phyloP scores from a whole-genome alignment of 2,329 filamentous ascomycete genomes.

The Fusarium newnesense region DNA sequence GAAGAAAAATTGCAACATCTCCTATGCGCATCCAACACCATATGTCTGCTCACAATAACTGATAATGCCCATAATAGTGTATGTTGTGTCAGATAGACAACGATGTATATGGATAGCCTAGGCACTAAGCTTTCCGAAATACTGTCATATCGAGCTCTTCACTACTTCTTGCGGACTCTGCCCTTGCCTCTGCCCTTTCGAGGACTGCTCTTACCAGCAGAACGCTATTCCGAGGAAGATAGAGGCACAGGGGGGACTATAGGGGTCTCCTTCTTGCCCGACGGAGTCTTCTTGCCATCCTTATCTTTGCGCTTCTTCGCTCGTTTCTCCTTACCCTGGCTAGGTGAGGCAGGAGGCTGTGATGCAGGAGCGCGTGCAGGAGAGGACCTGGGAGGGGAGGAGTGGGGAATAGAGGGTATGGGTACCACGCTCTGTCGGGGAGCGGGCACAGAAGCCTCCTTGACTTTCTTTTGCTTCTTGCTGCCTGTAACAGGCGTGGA shows the following conservation, averaged over 20 bases:
- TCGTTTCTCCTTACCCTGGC: slow-evolving; percentile 45
- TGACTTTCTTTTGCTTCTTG: slow-evolving; percentile 46
- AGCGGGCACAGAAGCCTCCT: slow-evolving; percentile 45
- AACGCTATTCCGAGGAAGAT: slow-evolving; percentile 39
- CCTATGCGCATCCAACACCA: slow-evolving; percentile 1
- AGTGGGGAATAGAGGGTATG: slow-evolving; percentile 50
- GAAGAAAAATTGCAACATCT: slow-evolving; percentile 19
- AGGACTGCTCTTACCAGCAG: neutral
- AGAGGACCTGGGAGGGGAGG: slow-evolving; percentile 43
- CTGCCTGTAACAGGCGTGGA: slow-evolving; percentile 35
- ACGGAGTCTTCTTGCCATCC: slow-evolving; percentile 37
- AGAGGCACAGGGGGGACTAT: slow-evolving; percentile 40
- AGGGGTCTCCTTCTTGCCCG: slow-evolving; percentile 42
- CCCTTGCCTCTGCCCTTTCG: neutral
- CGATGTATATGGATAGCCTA: neutral
- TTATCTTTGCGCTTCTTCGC: slow-evolving; percentile 47
- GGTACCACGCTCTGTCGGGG: slow-evolving; percentile 48
- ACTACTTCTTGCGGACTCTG: neutral
- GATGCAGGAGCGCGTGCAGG: slow-evolving; percentile 32
- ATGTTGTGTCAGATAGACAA: neutral
- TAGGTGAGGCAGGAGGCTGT: slow-evolving; percentile 32
- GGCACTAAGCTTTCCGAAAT: neutral
- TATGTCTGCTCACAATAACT: neutral
- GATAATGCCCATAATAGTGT: neutral
- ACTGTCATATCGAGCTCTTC: neutral